Evolutionary conservation across 2,329 filamentous ascomycete species (phyloP), one percentile per base, ranked within the genome.

Genomic region (Pseudonectria buxi): DNA sequence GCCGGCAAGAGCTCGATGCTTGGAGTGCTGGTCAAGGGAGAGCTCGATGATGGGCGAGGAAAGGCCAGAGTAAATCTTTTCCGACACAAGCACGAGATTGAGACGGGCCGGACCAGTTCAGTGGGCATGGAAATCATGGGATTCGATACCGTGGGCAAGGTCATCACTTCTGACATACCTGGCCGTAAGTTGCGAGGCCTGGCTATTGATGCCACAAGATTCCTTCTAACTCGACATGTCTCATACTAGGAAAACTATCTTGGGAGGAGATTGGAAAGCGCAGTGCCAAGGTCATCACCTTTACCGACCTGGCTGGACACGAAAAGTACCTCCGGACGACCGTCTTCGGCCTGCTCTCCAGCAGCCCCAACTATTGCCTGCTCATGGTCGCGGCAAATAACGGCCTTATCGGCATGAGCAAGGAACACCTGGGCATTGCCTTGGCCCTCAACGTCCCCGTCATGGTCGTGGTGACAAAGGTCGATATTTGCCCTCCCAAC

Each of bases 121-220:
- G 92, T 98, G 1, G 90, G 92, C 28, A 94, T 96, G 89, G 92
- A 98, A 61, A 96, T 96, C 43, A 88, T 96, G 83, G 92, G 92
- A 2, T 98, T 95, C 51, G 88, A 96, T 60, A 87, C 83, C 33
- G 74, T 76, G 36, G 90, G 92, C 18, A 78, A 89, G 16, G 83
- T 95, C 18, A 76, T 96, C 12, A 77, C 80, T 12, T 90, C 86
- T 26, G 83, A 83, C 39, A 83, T 82, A 1, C 85, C 89, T 3
- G 90, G 88, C 1, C 78, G 92, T 58, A 86, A 83, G 64, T 59
- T 14, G 31, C n/a, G 5, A 22, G 18, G 5, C 18, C 18, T 22
- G 5, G 5, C 5, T 22, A 6, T 7, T 4, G 24, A 13, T 16
- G 7, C 9, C 7, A 15, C 6, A 3, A 10, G 12, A 10, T 7